These are phyloP conservation scores for Leccinum fibrillosum DNA, from an alignment of 768 basidiomycete genomes.

Conservation along the genomic window DNA sequence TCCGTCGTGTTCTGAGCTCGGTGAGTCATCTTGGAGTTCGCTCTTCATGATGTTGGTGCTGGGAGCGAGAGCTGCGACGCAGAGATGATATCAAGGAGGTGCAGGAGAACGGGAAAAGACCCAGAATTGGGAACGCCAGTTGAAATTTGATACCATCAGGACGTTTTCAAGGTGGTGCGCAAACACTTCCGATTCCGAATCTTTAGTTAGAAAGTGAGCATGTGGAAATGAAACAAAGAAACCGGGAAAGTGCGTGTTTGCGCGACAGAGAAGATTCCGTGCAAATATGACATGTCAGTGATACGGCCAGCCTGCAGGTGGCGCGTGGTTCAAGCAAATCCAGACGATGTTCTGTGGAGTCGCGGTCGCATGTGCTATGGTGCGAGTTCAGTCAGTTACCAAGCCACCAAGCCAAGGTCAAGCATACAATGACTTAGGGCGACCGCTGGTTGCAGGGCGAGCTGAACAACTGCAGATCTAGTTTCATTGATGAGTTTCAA, in stretches of 20 bases:
- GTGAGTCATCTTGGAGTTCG: neutral
- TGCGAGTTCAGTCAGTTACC: no score
- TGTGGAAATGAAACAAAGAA: neutral
- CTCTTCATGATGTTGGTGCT: conserved; percentile 12
- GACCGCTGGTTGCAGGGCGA: no score
- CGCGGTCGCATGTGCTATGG: no score
- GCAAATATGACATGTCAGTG: neutral
- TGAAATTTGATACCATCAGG: neutral
- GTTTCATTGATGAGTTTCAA: no score
- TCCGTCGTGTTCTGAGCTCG: conserved; percentile 9
- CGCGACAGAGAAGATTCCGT: no score
- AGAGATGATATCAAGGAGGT: neutral
- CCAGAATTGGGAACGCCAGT: neutral
- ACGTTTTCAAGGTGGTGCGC: neutral
- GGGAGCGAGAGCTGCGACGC: neutral
- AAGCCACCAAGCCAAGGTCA: no score
- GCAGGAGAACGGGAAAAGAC: neutral
- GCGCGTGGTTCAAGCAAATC: neutral
- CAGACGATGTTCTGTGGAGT: neutral
- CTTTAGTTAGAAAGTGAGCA: neutral
- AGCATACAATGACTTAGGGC: no score
- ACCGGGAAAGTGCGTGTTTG: neutral
- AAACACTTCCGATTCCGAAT: neutral
- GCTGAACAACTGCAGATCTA: no score
- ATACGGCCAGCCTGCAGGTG: neutral